Base-by-base conservation (phyloP, 257 asterid species). In the Galeopsis tetrahit region DNA sequence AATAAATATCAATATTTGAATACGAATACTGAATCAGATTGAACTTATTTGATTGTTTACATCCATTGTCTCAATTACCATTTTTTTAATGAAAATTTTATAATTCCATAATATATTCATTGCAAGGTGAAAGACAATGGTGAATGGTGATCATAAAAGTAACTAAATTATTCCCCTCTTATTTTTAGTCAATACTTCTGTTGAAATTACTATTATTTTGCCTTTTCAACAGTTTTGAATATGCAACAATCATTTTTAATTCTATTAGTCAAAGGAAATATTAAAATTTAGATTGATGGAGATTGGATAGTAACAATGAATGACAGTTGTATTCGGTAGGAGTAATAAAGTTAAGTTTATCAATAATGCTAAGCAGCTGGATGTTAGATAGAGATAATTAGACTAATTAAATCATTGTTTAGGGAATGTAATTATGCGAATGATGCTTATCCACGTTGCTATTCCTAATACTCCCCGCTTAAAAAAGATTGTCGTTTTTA, bases 361-460 rank as follows among this genome's bases (percentile, higher is more conserved):
- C 51, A 69, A 58, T 69, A 72, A 77, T 77, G 85, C 69, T 75
- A 57, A 68, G 81, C 77, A 82, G 83, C 83, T 78, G 86, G 64
- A 71, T 63, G 52, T 34, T 40, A 44, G 62, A 17, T 4, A 68
- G 42, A 10, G 10, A 10, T 21, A 21, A 21, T 39, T 48, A 21
- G 70, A 69, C 72, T 35, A 64, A 35, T 46, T 33, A 69, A 70
- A 64, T 66, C 9, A 56, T 77, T 31, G 69, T 51, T 68, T 72
- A 76, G 52, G 63, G 63, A 71, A 61, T 13, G 39, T 80, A 69
- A 73, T 72, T 63, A 56, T 63, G 76, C 40, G 68, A 68, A 62
- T 33, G 7, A 76, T 32, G 66, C 70, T 63, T 63, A 80, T 56
- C 76, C 80, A 70, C 80, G 78, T 75, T 15, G 35, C 67, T 15